Conservation (phyloP, 768 basidiomycete genomes). For the Suillus sp. region DNA sequence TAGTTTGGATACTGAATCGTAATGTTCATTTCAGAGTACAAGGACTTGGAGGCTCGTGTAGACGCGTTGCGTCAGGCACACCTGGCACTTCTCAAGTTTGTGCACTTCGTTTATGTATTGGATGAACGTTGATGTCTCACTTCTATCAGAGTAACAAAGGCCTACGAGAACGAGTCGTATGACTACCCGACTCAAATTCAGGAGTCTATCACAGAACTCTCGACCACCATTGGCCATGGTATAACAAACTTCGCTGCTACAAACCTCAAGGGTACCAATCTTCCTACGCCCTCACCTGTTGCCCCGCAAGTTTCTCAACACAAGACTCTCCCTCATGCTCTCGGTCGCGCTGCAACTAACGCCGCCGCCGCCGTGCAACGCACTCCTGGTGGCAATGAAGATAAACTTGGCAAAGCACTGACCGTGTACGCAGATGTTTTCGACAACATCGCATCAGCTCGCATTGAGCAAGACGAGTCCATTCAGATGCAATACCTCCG, state of each 20-base stretch:
- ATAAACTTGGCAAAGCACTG: conserved; percentile 78
- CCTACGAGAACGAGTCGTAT: conserved; percentile 85
- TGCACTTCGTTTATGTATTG: conserved; percentile 5
- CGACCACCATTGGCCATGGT: conserved; percentile 68
- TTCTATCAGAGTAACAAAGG: conserved; percentile 70
- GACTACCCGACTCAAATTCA: conserved; percentile 91
- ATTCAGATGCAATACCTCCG: conserved; percentile 69
- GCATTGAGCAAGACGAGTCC: conserved; percentile 76
- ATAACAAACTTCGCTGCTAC: conserved; percentile 84
- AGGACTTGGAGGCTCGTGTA: conserved; percentile 91
- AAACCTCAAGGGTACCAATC: conserved; percentile 86
- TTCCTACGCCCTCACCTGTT: conserved; percentile 68
- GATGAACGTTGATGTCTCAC: background rate
- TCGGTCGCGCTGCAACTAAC: conserved; percentile 75
- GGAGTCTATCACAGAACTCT: conserved; percentile 75
- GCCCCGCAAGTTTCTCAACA: conserved; percentile 64
- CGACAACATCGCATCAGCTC: conserved; percentile 80
- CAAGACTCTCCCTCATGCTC: conserved; percentile 97
- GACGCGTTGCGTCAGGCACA: conserved; percentile 88
- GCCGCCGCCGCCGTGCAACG: conserved; percentile 53
- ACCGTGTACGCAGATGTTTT: conserved; percentile 78
- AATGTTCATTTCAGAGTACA: conserved; percentile 72
- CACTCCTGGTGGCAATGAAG: conserved; percentile 50
- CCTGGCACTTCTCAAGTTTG: conserved; percentile 71
- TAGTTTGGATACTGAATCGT: background rate